Base-by-base conservation (phyloP, 2,329 filamentous ascomycete species). In the Scortechinia acanthostroma region DNA sequence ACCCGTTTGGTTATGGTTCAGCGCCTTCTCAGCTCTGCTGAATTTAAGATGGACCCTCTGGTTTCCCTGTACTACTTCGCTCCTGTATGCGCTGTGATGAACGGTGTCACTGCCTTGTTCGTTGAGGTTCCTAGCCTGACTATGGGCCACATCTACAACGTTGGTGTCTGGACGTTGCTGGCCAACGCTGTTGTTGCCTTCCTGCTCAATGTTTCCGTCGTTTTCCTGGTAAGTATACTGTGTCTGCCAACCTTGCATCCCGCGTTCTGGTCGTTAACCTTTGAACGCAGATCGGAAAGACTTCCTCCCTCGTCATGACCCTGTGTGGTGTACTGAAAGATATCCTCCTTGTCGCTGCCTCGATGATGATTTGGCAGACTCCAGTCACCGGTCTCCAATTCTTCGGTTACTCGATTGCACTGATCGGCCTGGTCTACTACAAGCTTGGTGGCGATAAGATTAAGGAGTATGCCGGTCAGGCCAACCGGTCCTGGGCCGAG, bases 21-120 rank as follows among this genome's bases (percentile, higher is more conserved):
- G 71, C 82, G 83, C 48, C 75, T 93, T 42, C 77, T 93, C 55
- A 90, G 83, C 71, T 87, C 83, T 35, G 75, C 83, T 43, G 87
- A 91, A 67, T 91, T 86, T 77, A 91, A 91, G 78, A 93, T 93
- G 88, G 88, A 93, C 62, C 88, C 88, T 16, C 72, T 93, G 19
- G 88, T 93, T 46, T 93, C 88, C 22, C 78, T 93, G 13, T 93
- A 93, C 77, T 93, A 93, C 74, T 93, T 91, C 56, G 88, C 88
- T 2, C 88, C 88, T 15, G 81, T 89, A 46, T 93, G 88, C 65
- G 88, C 88, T 42, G 68, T 78, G 60, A 90, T 93, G 80, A 93
- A 93, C 70, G 78, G 83, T 53, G 59, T 79, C 13, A 77, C 90
- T 42, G 84, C 86, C 46, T 68, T 91, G 22, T 68, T 88, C 58